phyloP scores from a whole-genome alignment of 768 basidiomycete species.

The Astraeus odoratus region DNA sequence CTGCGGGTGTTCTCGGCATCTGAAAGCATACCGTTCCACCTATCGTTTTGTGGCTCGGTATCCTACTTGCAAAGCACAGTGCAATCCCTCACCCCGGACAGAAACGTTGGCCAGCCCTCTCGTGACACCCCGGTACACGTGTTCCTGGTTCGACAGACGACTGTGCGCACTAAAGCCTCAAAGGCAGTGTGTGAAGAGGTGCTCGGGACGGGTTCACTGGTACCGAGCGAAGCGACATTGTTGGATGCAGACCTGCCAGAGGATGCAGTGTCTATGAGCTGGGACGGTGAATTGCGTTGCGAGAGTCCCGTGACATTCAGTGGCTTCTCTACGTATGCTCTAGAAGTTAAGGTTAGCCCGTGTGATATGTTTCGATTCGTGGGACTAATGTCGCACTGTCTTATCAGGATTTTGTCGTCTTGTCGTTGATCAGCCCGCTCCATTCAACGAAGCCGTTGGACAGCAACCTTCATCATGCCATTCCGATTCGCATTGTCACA shows the following conservation, averaged over 20 bases:
- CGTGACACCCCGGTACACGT: conserved; percentile 36
- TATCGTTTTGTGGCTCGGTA: conserved; percentile 49
- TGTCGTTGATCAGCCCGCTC: conserved; percentile 37
- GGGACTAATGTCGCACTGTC: background rate
- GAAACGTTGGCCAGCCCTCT: conserved; percentile 1
- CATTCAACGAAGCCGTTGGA: conserved; percentile 28
- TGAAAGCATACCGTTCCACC: conserved; percentile 59
- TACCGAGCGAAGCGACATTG: conserved; percentile 33
- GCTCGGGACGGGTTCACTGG: conserved; percentile 43
- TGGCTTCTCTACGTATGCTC: conserved; percentile 42
- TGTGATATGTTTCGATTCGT: background rate
- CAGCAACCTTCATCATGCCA: conserved; percentile 36
- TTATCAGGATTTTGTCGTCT: conserved; percentile 53
- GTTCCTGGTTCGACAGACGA: conserved; percentile 48
- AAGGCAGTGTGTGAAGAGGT: conserved; percentile 19
- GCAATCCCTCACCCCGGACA: conserved; percentile 2
- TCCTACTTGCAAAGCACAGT: conserved; percentile 26
- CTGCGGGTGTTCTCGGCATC: conserved; percentile 49
- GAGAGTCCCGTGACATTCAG: conserved; percentile 34
- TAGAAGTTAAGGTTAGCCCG: conserved; percentile 43
- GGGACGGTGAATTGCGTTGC: conserved; percentile 51
- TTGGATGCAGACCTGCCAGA: conserved; percentile 16
- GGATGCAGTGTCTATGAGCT: conserved; percentile 41
- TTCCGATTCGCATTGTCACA: conserved; percentile 58
- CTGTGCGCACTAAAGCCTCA: conserved; percentile 26